These are phyloP conservation scores for Diplodia scrobiculata DNA, from an alignment of 2,329 filamentous ascomycete genomes.

Conservation along the genomic window DNA sequence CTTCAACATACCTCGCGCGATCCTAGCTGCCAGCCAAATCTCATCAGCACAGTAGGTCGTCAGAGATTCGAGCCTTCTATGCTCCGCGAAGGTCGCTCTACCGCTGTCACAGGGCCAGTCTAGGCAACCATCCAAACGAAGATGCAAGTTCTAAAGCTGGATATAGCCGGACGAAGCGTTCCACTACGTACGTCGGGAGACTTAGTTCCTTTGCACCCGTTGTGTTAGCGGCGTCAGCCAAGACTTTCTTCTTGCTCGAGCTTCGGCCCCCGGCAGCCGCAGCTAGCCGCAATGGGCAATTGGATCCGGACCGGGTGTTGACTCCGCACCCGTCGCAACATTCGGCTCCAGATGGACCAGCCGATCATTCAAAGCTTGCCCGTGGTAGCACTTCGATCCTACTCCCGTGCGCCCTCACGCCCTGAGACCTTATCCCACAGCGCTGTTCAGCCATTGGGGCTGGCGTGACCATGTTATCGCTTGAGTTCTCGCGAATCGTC, in stretches of 20 bases:
- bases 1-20: not conserved
- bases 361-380: not conserved
- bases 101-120: not conserved
- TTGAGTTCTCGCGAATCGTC: not conserved
- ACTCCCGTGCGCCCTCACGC: not conserved
- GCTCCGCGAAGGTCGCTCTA: not conserved
- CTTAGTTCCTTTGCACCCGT: no score
- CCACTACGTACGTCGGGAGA: no score
- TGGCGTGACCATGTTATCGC: not conserved
- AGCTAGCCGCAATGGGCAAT: slow-evolving; percentile 14
- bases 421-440: not conserved
- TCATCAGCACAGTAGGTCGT: not conserved
- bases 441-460: not conserved
- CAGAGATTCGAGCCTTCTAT: no score
- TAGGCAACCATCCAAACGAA: not conserved
- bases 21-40: not conserved
- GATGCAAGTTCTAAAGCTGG: not conserved
- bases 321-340: slow-evolving; percentile 7
- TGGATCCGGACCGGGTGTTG: slow-evolving; percentile 11
- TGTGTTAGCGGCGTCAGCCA: not conserved
- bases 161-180: no score
- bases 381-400: not conserved
- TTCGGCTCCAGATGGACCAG: slow-evolving; percentile 1
- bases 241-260: slow-evolving; percentile 1
- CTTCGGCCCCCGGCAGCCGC: slow-evolving; percentile 11